Conservation (phyloP, 805 yeast species). For the Starmerella bacillaris region DNA sequence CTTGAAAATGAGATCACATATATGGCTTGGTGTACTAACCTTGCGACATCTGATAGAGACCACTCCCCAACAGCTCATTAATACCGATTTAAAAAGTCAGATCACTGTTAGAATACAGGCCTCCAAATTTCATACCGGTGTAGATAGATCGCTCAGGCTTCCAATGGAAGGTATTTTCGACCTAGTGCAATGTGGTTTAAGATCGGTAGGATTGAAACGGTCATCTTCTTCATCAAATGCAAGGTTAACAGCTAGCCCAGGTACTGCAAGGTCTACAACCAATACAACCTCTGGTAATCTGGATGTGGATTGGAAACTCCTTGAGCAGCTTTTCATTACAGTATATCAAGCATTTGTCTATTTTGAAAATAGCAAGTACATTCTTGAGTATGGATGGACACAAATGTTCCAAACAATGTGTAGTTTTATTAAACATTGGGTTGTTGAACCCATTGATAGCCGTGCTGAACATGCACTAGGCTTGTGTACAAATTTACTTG, state of each 20-base stretch:
- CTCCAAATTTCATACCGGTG: not conserved
- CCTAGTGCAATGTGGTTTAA: conserved; percentile 19
- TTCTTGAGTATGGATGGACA: conserved; percentile 23
- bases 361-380: conserved; percentile 7
- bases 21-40: conserved; percentile 20
- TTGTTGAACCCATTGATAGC: conserved; percentile 4
- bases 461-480: conserved; percentile 1
- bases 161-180: conserved; percentile 24
- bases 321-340: conserved; percentile 15
- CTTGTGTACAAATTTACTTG: conserved; percentile 14
- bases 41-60: conserved; percentile 21
- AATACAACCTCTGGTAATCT: no score
- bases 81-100: conserved; percentile 5
- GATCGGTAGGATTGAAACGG: not conserved
- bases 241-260: no score
- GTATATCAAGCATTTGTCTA: conserved; percentile 16
- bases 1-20: conserved; percentile 14
- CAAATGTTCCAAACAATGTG: conserved; percentile 25
- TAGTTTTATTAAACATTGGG: conserved; percentile 18
- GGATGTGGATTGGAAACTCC: conserved; percentile 21
- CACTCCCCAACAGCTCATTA: conserved; percentile 5
- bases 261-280: no score
- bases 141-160: conserved; percentile 16
- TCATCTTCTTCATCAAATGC: no score
- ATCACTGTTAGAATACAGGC: conserved; percentile 11